Conservation (phyloP, 768 basidiomycete genomes). For the Rhizopogon rudus region DNA sequence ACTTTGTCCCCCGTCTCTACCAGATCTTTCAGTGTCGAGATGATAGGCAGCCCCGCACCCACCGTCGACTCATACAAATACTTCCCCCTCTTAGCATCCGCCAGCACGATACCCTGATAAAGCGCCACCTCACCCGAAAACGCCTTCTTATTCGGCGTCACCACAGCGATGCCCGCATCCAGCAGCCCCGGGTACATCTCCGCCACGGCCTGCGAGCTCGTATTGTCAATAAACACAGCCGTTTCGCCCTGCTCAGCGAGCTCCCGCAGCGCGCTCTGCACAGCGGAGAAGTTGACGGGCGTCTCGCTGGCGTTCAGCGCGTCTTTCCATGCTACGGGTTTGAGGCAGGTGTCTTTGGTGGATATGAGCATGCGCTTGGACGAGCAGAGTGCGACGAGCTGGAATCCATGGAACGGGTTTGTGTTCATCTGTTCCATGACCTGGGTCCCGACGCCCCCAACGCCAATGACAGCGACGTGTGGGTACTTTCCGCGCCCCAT, state of each 20-base stretch:
- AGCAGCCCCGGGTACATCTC: constrained; percentile 78
- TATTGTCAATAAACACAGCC: constrained; percentile 86
- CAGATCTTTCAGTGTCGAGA: constrained; percentile 88
- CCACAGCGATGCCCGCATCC: constrained; percentile 72
- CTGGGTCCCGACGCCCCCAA: constrained; percentile 90
- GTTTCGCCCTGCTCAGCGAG: constrained; percentile 44
- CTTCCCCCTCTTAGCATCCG: constrained; percentile 55
- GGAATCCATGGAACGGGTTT: constrained; percentile 56
- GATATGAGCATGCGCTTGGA: constrained; percentile 58
- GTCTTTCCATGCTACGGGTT: constrained; percentile 38
- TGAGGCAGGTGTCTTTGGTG: constrained; percentile 35
- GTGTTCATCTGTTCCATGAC: constrained; percentile 78
- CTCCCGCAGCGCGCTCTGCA: constrained; percentile 37
- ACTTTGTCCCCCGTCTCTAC: constrained; percentile 92
- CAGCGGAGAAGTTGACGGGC: constrained; percentile 29
- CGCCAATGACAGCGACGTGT: constrained; percentile 77
- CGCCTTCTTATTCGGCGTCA: constrained; percentile 98
- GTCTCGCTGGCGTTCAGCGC: constrained; percentile 42
- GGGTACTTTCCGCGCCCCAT: constrained; percentile 26
- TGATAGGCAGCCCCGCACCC: constrained; percentile 91
- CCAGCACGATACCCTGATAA: constrained; percentile 62
- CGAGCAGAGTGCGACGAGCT: constrained; percentile 64
- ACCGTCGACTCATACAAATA: constrained; percentile 90
- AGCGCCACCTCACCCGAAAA: constrained; percentile 69
- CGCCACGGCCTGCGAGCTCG: constrained; percentile 80